Conservation (phyloP, 306 rosid genomes). For the Inga leiocalycina region DNA sequence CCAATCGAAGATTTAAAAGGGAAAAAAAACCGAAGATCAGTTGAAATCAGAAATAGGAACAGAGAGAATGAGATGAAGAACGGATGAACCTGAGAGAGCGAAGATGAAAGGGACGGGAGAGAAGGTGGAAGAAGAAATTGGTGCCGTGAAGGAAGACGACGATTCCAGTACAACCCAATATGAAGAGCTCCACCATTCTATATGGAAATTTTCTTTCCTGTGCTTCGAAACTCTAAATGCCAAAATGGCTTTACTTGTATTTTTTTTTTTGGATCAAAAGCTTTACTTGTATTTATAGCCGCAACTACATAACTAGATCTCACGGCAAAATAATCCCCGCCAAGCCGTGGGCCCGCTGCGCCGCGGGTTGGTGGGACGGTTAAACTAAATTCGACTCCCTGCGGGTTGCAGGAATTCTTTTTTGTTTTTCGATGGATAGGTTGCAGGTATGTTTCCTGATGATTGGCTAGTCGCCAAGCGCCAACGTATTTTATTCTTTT, state of each 20-base stretch:
- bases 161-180: conserved; percentile 9
- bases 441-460: too few species aligned
- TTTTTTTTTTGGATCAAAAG: too few species aligned
- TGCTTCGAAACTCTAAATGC: not conserved
- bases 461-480: too few species aligned
- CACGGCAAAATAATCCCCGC: not conserved
- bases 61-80: not conserved
- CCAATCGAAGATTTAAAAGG: not conserved
- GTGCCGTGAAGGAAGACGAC: conserved; percentile 9
- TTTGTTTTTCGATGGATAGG: too few species aligned
- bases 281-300: not conserved
- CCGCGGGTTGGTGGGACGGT: not conserved
- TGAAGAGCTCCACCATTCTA: not conserved
- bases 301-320: too few species aligned
- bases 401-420: too few species aligned
- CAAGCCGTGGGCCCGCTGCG: not conserved
- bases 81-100: not conserved
- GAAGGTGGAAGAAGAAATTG: conserved; percentile 2
- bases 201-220: not conserved
- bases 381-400: too few species aligned
- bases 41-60: not conserved
- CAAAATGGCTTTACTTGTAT: too few species aligned
- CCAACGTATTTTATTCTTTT: too few species aligned
- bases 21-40: not conserved
- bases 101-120: not conserved